Conservation (phyloP, 2,329 filamentous ascomycete species). For the Talaromyces sp. region DNA sequence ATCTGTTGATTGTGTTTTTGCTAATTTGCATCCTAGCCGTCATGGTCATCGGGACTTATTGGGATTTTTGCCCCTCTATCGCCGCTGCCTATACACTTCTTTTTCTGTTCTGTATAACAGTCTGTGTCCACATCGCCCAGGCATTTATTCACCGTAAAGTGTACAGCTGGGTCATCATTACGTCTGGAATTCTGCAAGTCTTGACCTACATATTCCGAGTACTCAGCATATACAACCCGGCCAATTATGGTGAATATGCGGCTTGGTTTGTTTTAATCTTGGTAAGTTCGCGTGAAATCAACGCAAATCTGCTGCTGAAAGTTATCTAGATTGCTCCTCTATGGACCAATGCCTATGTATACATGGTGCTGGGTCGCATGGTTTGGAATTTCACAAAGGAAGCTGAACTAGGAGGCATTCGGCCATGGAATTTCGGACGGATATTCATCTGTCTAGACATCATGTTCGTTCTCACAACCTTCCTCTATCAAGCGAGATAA, state of each 20-base stretch:
- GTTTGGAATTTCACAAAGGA: conserved; percentile 43
- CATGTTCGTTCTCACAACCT: neutral
- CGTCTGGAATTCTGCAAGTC: conserved; percentile 36
- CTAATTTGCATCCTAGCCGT: no score
- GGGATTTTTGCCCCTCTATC: neutral
- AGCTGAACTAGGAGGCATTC: conserved; percentile 35
- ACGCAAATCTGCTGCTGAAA: conserved; percentile 34
- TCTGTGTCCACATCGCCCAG: conserved; percentile 31
- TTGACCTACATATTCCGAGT: conserved; percentile 41
- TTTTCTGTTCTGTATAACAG: conserved; percentile 31
- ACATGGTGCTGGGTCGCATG: conserved; percentile 48
- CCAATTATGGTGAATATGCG: conserved; percentile 22
- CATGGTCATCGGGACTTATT: neutral
- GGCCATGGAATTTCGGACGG: conserved; percentile 35
- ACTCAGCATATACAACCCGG: conserved; percentile 41
- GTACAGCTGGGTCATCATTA: conserved; percentile 43
- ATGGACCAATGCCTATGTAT: conserved; percentile 46
- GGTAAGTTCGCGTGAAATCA: neutral
- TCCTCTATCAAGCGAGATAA: neutral
- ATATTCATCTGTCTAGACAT: conserved; percentile 45
- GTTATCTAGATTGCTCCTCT: conserved; percentile 45
- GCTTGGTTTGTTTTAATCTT: neutral
- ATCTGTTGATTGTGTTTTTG: no score
- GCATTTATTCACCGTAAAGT: conserved; percentile 31
- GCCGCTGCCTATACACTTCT: neutral